Evolutionary conservation across 2,329 filamentous ascomycete species (phyloP).

Genomic region (Pyrenophora tritici-repentis): DNA sequence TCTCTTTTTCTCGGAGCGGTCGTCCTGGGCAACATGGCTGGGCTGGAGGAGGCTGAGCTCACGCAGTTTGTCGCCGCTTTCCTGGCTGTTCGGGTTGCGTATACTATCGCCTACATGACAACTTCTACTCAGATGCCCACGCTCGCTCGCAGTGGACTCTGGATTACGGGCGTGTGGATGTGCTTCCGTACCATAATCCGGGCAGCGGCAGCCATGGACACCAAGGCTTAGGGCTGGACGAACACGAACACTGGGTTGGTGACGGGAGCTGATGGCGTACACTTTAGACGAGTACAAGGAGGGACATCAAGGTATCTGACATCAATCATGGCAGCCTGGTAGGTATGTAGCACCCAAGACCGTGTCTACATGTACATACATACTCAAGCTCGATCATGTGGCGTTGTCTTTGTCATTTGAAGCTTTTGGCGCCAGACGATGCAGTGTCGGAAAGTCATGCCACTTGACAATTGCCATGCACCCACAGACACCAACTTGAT

Average conservation of each 20-base stretch:
- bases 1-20: conserved; percentile 53
- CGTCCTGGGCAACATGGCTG: conserved; percentile 51
- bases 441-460: not conserved
- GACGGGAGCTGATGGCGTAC: not conserved
- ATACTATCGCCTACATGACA: conserved; percentile 47
- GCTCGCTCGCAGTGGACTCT: conserved; percentile 25
- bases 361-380: not conserved
- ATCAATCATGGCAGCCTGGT: not conserved
- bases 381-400: not conserved
- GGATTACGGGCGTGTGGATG: conserved; percentile 22
- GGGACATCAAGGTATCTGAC: not conserved
- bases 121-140: conserved; percentile 30
- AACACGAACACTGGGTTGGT: not conserved
- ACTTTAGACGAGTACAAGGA: not conserved
- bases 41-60: conserved; percentile 40
- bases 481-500: not conserved
- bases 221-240: not conserved
- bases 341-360: not conserved
- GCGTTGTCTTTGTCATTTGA: conserved; percentile 2
- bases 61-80: conserved; percentile 45
- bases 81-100: conserved; percentile 44
- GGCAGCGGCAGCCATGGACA: conserved; percentile 29
- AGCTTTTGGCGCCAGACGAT: not conserved
- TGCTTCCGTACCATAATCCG: conserved; percentile 31
- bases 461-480: not conserved